Base-by-base conservation (phyloP, 805 yeast species). In the Ogataea ramenticola region DNA sequence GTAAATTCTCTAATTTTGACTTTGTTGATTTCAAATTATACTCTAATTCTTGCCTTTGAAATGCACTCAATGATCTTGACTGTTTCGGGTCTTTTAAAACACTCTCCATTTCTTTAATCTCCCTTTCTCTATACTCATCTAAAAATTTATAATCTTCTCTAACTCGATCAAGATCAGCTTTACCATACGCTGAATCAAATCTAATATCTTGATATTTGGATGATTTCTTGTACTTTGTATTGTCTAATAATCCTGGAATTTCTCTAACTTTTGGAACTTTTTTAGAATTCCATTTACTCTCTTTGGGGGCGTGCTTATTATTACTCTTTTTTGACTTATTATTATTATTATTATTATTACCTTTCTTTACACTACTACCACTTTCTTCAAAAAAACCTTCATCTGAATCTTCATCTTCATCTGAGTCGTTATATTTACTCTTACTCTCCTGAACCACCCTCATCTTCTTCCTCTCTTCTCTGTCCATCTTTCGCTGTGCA, bases 171-270 rank as follows among this genome's bases (percentile, higher is more conserved):
- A 76, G 65, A 58, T 90, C 91, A 1, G 93, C 86, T 53, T 79
- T 83, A 45, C 98, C 98, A 49, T 79, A 79, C 0, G 96, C 89
- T 3, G 91, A 75, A 62, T 93, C 96, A 60, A 93, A 93, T 52
- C 99, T 72, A 30, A 95, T 82, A 66, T 93, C 99, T 40, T 77
- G 74, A 58, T 84, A 82, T 26, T 82, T 63, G 15, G 67, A 68
- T 15, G 61, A 54, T 41, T 61, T 54, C 44, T 64, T 58, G 21
- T 55, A 53, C 50, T 61, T 68, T 21, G 67, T 65, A 21, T 62
- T 55, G 19, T 56, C 58, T 20, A 51, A 32, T 39, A 84, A 58
- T 0, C 91, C 93, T 2, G 86, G 91, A 12, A 90, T 80, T 37
- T 81, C 79, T 50, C 98, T 72, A 32, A 87, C 69, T 49, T 71